Evolutionary conservation across 257 asterid species (phyloP), one percentile per base, ranked within the genome.

Genomic region (Solanum sparsipilum): DNA sequence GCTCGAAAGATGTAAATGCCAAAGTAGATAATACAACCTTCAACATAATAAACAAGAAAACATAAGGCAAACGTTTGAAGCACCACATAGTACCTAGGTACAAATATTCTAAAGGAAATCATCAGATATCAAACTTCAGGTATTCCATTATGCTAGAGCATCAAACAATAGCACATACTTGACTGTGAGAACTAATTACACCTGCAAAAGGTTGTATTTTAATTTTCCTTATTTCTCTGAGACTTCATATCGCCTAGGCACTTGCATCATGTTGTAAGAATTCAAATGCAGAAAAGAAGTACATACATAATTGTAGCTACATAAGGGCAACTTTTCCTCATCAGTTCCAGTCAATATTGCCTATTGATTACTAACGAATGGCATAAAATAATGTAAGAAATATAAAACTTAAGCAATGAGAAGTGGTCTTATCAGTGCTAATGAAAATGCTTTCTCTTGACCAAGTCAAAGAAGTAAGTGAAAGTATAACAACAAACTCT

Each of bases 1-100:
- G 98, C 94, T 97, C 99, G 91, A 97, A 97, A 60, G 99, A 98
- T 60, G 99, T 91, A 93, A 97, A 97, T 89, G 99, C 99, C 52
- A 97, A 95, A 81, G 99, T 97, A 84, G 94, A 95, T 87, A 97
- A 86, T 87, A 97, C 87, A 92, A 97, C 99, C 99, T 97, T 91
- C 88, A 94, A 87, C 56, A 82, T 72, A 92, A 87, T 72, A 79
- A 48, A 46, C 68, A 81, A 48, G 85, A 81, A 84, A 82, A 84
- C 12, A 56, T 52, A 82, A 86, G 44, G 79, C 52, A 87, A 89
- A 86, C 11, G 41, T 48, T 29, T 46, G 38, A 81, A 46, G 41
- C 70, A 81, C 70, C 85, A 29, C 67, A 18, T 44, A 13, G 35
- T 39, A 76, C 60, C 84, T 27, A 79, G 38, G 38, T 44, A 27